Base-by-base conservation (phyloP, 768 basidiomycete genomes). In the Naganishia onofrii region DNA sequence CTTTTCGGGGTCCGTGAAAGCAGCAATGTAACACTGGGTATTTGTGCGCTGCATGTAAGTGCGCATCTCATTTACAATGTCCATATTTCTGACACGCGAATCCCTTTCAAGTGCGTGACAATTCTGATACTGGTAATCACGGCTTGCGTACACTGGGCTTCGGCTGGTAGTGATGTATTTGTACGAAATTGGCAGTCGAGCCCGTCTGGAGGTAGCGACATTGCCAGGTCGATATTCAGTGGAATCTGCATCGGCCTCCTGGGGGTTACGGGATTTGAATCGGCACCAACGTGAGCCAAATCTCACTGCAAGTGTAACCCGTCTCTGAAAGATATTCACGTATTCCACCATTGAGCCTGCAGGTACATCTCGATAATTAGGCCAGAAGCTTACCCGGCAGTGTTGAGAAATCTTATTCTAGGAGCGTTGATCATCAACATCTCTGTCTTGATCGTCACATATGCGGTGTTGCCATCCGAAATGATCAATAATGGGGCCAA, bases 171-270 rank as follows among this genome's bases (percentile, higher is more conserved):
- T 31, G 71, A 67, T 0, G 84, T 85, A 51, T 79, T 90, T 17
- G 77, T 72, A 44, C 80, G 80, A 21, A 90, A 90, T 74, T 90
- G 89, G 89, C 77, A 3, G 66, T 70, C 42, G 83, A 83, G 0
- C 71, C 79, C 74, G 75, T 76, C 71, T 9, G 64, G 73, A 3
- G 69, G 81, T 0, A 64, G 71, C 3, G 76, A 74, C 3, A 76
- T 86, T 34, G 76, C 83, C 0, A 82, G 76, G 28, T 84, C 88
- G 51, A 81, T 87, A 9, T 91, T 86, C 77, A 82, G 87, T 70
- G 90, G 90, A 0, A 82, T 88, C 31, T 90, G 89, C 73, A 81
- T 91, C 3, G 86, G 88, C 0, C 87, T 90, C 83, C 82, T 91
- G 0, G 89, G 88, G 0, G 82, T 90, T 42, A 90, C 90, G 23